Conservation (phyloP, 2,329 filamentous ascomycete genomes). For the Cryphonectria parasitica region DNA sequence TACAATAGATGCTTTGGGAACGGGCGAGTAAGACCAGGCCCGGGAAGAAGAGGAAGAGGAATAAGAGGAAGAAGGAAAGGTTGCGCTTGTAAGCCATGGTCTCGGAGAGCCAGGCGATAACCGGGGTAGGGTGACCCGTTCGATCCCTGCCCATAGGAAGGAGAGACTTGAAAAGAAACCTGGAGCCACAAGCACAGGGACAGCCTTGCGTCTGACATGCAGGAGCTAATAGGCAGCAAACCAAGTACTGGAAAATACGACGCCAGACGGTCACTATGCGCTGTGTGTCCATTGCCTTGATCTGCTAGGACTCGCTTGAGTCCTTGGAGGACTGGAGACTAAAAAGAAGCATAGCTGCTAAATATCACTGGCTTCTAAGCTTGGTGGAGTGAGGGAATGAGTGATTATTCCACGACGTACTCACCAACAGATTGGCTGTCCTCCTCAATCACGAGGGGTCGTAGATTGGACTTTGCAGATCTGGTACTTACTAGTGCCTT, state of each 20-base stretch:
- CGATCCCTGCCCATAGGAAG: constrained; percentile 3
- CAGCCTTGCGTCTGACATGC: constrained; percentile 28
- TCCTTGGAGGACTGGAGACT: not conserved
- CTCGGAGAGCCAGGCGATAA: not conserved
- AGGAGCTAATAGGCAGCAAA: constrained; percentile 4
- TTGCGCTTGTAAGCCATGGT: constrained; percentile 4
- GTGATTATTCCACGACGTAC: too few species aligned
- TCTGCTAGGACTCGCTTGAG: not conserved
- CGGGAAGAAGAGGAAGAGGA: not conserved
- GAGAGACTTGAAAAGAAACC: constrained; percentile 15
- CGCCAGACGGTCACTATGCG: not conserved
- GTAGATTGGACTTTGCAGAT: not conserved
- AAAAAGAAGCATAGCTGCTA: not conserved
- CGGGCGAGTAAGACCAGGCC: constrained; percentile 15
- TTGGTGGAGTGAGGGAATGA: too few species aligned
- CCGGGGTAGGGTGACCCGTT: constrained; percentile 14
- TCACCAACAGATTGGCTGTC: too few species aligned
- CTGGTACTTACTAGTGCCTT: too few species aligned
- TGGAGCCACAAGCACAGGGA: constrained; percentile 10
- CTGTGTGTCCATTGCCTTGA: not conserved
- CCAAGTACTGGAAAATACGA: constrained; percentile 11
- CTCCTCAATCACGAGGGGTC: too few species aligned
- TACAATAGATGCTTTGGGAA: constrained; percentile 16
- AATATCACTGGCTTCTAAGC: not conserved
- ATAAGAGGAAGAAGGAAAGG: not conserved